These are phyloP conservation scores for Scheffersomyces spartinae DNA, from an alignment of 805 yeast species.

Conservation along the genomic window DNA sequence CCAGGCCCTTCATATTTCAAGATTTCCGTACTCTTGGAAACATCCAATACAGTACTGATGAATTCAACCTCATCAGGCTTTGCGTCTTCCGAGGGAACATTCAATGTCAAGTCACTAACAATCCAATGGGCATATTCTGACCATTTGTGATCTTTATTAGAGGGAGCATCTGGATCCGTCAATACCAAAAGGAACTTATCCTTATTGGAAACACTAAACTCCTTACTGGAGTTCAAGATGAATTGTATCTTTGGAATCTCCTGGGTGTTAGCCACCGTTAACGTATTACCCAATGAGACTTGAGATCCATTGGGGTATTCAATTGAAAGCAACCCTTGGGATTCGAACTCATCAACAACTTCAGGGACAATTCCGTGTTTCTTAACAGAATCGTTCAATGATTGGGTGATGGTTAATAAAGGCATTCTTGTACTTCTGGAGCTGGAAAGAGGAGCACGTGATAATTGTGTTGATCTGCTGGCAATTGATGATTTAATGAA, in stretches of 20 bases:
- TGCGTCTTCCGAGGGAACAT: conserved; percentile 12
- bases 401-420: conserved; percentile 42
- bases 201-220: conserved; percentile 28
- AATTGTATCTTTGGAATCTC: conserved; percentile 54
- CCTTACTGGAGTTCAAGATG: conserved; percentile 39
- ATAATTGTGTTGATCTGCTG: too few relatives aligned
- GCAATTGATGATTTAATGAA: too few relatives aligned
- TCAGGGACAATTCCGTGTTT: conserved; percentile 43
- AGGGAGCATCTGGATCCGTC: conserved; percentile 94
- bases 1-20: conserved; percentile 70
- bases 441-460: too few relatives aligned
- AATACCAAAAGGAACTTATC: conserved; percentile 63
- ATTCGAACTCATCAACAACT: conserved; percentile 35
- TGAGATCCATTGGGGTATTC: conserved; percentile 47
- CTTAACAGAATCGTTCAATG: conserved; percentile 37
- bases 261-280: conserved; percentile 58
- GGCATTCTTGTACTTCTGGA: conserved; percentile 29
- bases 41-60: conserved; percentile 19
- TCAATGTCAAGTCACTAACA: conserved; percentile 39
- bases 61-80: conserved; percentile 18
- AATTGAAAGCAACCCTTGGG: conserved; percentile 51
- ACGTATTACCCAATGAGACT: conserved; percentile 72
- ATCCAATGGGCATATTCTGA: conserved; percentile 79
- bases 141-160: conserved; percentile 74
- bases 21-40: conserved; percentile 27